Evolutionary conservation across 352 stramenopile species (phyloP), one percentile per base, ranked within the genome.

Genomic region (Phytophthora kernoviae): DNA sequence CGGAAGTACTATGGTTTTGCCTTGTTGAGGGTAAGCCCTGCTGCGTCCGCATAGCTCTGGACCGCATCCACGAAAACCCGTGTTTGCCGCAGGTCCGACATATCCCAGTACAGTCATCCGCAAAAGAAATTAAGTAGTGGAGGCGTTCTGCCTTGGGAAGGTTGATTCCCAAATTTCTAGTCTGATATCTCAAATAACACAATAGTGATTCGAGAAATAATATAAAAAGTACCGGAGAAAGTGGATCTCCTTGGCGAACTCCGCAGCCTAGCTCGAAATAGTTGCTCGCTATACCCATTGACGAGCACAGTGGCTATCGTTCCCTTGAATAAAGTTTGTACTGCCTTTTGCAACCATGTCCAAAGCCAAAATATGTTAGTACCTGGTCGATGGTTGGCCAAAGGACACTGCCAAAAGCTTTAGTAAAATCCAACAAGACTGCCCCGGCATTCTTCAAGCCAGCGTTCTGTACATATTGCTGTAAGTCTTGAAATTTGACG

Each of bases 391-490:
- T 15, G 2, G 56, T 51, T 14, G 47, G 20, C 33, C 61, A 69
- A 0, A 64, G 22, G 1, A 69, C 54, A 36, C 54, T 69, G 21
- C 57, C 48, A 14, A 70, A 70, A 0, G 54, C 49, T 47, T 65
- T 70, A 0, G 54, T 54, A 21, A 53, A 63, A 20, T 71, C 56
- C 0, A 70, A 44, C 5, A 65, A 21, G 0, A 65, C 62, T 4
- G 54, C 49, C 0, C 62, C 49, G 0, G 62, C 32, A 1, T 39
- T 9, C 0, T 11, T 18, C 8, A 27, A 26, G 2, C 61, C 41
- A 1, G 43, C 12, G 2, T 14, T 15, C 42, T 40, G 0, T 22
- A 5, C 1, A 60, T n/a, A 14, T 24, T 26, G 12, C 49, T 71
- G 62, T 5, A 71, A 14, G 22, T 71, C 56, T 18, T 60, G 51